Evolutionary conservation across 1,284 basidiomycete genomes (phyloP).

Genomic region (Coniferiporia sulphurascens): DNA sequence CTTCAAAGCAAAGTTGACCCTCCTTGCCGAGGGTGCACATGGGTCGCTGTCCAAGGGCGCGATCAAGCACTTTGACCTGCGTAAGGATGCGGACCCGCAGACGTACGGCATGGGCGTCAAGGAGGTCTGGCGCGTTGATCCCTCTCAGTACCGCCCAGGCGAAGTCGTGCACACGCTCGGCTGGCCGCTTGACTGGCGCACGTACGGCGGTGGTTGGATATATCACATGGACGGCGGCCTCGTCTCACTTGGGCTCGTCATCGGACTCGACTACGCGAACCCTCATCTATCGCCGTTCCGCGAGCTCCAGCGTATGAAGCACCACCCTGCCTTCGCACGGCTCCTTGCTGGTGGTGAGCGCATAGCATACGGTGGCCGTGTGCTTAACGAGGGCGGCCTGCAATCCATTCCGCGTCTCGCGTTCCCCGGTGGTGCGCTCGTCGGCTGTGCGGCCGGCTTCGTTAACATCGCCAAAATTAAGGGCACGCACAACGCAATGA

Average conservation of each 20-base stretch:
- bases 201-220: constrained; percentile 92
- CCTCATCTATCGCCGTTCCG: constrained; percentile 91
- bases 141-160: constrained; percentile 75
- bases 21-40: constrained; percentile 96
- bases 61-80: constrained; percentile 74
- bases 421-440: constrained; percentile 93
- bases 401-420: constrained; percentile 90
- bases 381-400: constrained; percentile 91
- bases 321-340: constrained; percentile 87
- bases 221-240: constrained; percentile 97
- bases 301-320: constrained; percentile 95
- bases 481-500: constrained; percentile 99
- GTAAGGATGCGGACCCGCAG: constrained; percentile 82
- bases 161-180: constrained; percentile 92
- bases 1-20: constrained; percentile 89
- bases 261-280: constrained; percentile 94
- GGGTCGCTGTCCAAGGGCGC: constrained; percentile 86
- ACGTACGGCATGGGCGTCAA: constrained; percentile 97
- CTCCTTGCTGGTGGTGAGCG: constrained; percentile 77
- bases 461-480: constrained; percentile 98
- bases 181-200: constrained; percentile 83
- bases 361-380: constrained; percentile 88
- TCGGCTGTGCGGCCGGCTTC: constrained; percentile 96
- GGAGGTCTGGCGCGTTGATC: constrained; percentile 93
- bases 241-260: constrained; percentile 87